Base-by-base conservation (phyloP, 768 basidiomycete genomes). In the Tephrocybe rancida region DNA sequence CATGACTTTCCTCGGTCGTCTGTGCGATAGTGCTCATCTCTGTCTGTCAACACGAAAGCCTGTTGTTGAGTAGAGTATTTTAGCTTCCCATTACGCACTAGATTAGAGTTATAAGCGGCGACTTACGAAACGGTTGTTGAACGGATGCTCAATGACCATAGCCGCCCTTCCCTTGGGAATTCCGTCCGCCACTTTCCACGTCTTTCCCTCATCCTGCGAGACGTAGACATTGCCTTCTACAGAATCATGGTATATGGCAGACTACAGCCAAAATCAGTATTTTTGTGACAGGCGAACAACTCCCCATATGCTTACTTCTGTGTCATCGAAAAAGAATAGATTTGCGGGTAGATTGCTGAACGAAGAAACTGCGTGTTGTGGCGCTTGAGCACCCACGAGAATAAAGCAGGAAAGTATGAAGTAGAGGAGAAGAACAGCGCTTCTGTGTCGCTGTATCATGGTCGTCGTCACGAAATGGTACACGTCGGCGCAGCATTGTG, bases 311-410 rank as follows among this genome's bases (percentile, higher is more conserved):
- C 88, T 61, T 61, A 95, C 95, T 26, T 87, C 70, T 6, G 92
- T 87, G 72, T 97, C 96, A 57, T 98, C 91, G 72, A 98, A 97
- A 79, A 94, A 98, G 74, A 89, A 90, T 48, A 96, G 66, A 61
- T 81, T 78, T 11, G 81, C 81, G 8, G 94, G 93, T 30, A 90
- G 73, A 67, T 90, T 89, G 44, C 81, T 63, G 68, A 96, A 91
- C 52, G 76, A 71, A 29, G 71, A 78, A 48, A 86, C 60, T 5
- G 70, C 56, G 57, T 79, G 72, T 54, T 78, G 65, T 60, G 85
- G 86, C 24, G 78, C 64, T 63, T 78, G 79, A 2, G 79, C 75
- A 19, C 45, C 14, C 2, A 41, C 55, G 27, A 56, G 27, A 34
- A 57, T 41, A 39, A 61, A 29, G 49, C 41, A 56, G 48, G 58